Evolutionary conservation across 306 rosid species (phyloP).

Genomic region (Trichosanthes truncata): DNA sequence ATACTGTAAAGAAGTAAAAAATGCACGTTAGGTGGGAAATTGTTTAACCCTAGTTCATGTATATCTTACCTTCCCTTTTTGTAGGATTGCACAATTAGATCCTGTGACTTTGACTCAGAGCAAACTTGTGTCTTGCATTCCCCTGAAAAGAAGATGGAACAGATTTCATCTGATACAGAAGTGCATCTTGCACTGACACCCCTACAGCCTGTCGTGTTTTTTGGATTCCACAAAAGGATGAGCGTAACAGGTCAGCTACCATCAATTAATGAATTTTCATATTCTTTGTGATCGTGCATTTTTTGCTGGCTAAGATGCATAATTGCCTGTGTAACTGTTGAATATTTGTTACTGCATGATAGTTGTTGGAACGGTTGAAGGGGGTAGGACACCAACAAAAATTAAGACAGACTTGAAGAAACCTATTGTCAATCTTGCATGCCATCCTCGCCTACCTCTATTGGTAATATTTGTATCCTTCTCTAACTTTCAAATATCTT

Average conservation of each 20-base stretch:
- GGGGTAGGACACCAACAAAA: conserved; percentile 91
- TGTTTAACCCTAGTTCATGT: conserved; percentile 11
- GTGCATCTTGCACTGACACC: conserved; percentile 97
- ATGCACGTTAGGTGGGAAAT: conserved; percentile 6
- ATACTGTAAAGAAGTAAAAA: conserved; percentile 1
- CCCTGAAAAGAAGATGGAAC: conserved; percentile 82
- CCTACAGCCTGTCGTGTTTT: conserved; percentile 76
- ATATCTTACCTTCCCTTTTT: conserved; percentile 14
- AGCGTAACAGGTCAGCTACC: conserved; percentile 74
- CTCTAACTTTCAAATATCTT: background rate
- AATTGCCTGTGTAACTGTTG: conserved; percentile 15
- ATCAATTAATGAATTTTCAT: background rate
- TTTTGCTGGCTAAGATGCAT: background rate
- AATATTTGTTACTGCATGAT: conserved; percentile 26
- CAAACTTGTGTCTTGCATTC: conserved; percentile 96
- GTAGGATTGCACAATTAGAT: conserved; percentile 92
- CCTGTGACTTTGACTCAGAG: conserved; percentile 96
- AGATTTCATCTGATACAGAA: conserved; percentile 68
- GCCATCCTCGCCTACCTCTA: conserved; percentile 97
- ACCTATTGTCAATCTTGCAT: conserved; percentile 91
- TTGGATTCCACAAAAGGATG: conserved; percentile 87
- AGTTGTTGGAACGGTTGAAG: conserved; percentile 99
- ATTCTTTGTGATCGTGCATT: background rate
- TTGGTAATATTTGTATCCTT: conserved; percentile 37
- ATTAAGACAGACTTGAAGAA: conserved; percentile 95